phyloP scores from a whole-genome alignment of 2,329 filamentous ascomycete species.

The Nannizzia gypsea region DNA sequence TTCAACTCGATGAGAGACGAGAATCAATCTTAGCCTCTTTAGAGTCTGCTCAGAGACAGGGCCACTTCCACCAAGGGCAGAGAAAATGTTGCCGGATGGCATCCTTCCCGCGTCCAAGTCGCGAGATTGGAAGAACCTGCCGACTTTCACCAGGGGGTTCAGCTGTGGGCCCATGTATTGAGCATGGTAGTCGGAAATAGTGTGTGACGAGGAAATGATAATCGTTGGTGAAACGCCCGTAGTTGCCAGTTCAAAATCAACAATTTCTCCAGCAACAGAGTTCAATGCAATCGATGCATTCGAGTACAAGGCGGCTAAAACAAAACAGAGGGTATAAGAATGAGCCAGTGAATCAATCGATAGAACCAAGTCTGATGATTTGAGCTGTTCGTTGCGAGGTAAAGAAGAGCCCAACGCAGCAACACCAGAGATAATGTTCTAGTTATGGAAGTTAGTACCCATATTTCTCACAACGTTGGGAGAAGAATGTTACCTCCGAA shows the following conservation, averaged over 20 bases:
- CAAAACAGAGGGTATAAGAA: conserved; percentile 66
- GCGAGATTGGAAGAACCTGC: conserved; percentile 61
- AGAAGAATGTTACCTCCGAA: conserved; percentile 41
- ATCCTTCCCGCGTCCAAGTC: conserved; percentile 63
- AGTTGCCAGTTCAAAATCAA: conserved; percentile 62
- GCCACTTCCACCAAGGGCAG: conserved; percentile 30
- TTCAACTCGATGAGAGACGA: conserved; percentile 62
- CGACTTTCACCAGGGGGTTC: conserved; percentile 52
- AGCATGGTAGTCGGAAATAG: conserved; percentile 56
- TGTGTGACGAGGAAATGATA: conserved; percentile 63
- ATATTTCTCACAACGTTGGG: not conserved
- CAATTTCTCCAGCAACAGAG: conserved; percentile 64
- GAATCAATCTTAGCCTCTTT: conserved; percentile 69
- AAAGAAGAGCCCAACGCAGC: conserved; percentile 65
- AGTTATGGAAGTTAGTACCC: conserved; percentile 11
- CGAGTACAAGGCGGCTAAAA: conserved; percentile 69
- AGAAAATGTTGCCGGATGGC: conserved; percentile 53
- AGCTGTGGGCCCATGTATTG: conserved; percentile 49
- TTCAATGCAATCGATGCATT: conserved; percentile 81
- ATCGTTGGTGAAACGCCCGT: conserved; percentile 69
- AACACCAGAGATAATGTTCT: conserved; percentile 80
- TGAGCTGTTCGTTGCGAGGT: conserved; percentile 62
- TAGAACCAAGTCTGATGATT: conserved; percentile 66
- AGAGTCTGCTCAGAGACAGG: conserved; percentile 31
- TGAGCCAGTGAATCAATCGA: conserved; percentile 70